Evolutionary conservation across 208 protist species (phyloP).

Genomic region (Leishmania braziliensis): DNA sequence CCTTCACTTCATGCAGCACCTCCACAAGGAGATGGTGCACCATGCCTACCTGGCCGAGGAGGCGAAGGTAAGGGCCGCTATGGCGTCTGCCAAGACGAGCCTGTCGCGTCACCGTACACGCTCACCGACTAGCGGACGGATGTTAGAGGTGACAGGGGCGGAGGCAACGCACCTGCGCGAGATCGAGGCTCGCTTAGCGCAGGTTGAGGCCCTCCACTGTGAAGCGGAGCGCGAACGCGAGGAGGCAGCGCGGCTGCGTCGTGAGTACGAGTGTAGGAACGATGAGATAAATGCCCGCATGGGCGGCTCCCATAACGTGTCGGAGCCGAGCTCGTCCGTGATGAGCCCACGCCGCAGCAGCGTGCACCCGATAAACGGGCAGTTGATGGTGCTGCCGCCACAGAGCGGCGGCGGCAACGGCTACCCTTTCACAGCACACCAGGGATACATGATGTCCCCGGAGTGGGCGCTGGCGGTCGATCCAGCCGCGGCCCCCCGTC

Average conservation of each 20-base stretch:
- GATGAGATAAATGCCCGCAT: constrained; percentile 40
- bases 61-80: constrained; percentile 50
- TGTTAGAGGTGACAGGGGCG: constrained; percentile 27
- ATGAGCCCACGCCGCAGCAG: constrained; percentile 16
- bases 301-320: constrained; percentile 30
- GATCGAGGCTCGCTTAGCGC: constrained; percentile 69
- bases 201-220: constrained; percentile 70
- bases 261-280: constrained; percentile 59
- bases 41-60: constrained; percentile 81
- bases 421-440: constrained; percentile 4
- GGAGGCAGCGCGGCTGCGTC: constrained; percentile 56
- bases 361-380: constrained; percentile 14
- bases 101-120: constrained; percentile 10
- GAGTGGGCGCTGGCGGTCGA: constrained; percentile 28
- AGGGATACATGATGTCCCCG: neutral
- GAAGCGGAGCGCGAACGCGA: constrained; percentile 65
- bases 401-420: constrained; percentile 22
- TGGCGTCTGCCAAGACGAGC: constrained; percentile 22
- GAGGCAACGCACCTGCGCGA: constrained; percentile 62
- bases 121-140: constrained; percentile 18
- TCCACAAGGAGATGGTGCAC: constrained; percentile 85
- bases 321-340: constrained; percentile 38
- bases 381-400: constrained; percentile 30
- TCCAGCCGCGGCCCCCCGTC: constrained; percentile 23
- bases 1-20: constrained; percentile 83